Conservation (phyloP, 2,329 filamentous ascomycete species). For the Escovopsis weberi region DNA sequence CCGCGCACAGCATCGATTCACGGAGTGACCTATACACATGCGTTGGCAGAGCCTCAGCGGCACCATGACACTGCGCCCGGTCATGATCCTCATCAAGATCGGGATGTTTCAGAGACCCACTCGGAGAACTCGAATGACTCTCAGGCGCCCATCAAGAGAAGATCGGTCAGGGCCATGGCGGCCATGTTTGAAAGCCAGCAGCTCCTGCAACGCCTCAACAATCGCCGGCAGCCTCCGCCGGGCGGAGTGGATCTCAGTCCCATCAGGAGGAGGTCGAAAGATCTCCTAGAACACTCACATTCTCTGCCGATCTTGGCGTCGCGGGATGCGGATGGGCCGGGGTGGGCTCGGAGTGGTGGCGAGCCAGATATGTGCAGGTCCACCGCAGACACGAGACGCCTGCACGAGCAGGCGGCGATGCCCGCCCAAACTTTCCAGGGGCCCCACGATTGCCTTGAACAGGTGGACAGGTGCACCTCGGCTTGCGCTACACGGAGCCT, state of each 20-base stretch:
- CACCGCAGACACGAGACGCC: conserved; percentile 6
- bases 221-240: background rate
- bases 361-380: background rate
- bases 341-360: conserved; percentile 4
- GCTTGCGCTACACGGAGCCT: conserved; percentile 16
- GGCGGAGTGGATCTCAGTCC: background rate
- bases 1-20: too few relatives aligned
- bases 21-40: background rate
- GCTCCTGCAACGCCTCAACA: background rate
- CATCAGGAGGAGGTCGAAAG: background rate
- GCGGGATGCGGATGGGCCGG: background rate
- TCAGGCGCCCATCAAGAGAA: conserved; percentile 12
- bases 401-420: conserved; percentile 24
- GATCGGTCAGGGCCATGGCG: conserved; percentile 34
- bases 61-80: background rate
- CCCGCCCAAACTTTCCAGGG: conserved; percentile 22
- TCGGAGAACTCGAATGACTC: conserved; percentile 7
- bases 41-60: background rate
- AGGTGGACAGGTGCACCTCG: background rate
- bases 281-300: background rate
- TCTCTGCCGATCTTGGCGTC: background rate
- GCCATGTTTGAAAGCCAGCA: conserved; percentile 32
- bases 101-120: background rate
- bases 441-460: conserved; percentile 21
- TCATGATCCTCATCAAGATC: background rate